phyloP scores from a whole-genome alignment of 2,329 filamentous ascomycete species.

The Colletotrichum sublineola region DNA sequence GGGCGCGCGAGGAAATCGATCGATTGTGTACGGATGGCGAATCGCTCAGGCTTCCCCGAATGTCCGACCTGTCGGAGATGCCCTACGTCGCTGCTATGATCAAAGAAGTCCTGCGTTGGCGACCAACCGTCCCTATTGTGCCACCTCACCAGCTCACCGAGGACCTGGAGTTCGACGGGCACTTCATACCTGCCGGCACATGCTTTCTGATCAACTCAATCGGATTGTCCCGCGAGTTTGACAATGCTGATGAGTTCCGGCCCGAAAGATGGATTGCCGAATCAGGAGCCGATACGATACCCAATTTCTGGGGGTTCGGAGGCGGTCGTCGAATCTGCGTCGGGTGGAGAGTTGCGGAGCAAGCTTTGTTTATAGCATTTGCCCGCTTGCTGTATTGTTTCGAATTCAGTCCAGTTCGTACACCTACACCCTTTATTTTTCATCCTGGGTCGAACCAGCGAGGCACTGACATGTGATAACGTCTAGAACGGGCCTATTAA shows the following conservation, averaged over 20 bases:
- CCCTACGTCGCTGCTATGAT: constrained; percentile 56
- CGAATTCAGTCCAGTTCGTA: constrained; percentile 35
- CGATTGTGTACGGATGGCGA: constrained; percentile 52
- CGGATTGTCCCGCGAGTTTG: constrained; percentile 51
- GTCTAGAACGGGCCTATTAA: constrained; percentile 38
- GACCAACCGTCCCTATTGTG: constrained; percentile 55
- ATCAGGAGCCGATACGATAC: constrained; percentile 52
- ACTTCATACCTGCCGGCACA: constrained; percentile 58
- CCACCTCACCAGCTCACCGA: constrained; percentile 43
- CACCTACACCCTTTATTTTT: background rate
- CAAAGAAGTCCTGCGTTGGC: constrained; percentile 62
- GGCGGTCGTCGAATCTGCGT: constrained; percentile 46
- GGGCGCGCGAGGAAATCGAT: constrained; percentile 59
- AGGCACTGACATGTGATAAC: background rate
- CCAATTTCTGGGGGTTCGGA: constrained; percentile 47
- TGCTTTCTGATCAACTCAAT: constrained; percentile 56
- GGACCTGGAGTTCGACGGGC: constrained; percentile 57
- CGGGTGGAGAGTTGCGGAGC: constrained; percentile 46
- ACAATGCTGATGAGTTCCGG: background rate
- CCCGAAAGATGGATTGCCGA: constrained; percentile 47
- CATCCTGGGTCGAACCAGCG: background rate
- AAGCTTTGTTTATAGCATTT: constrained; percentile 46
- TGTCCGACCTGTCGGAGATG: constrained; percentile 57
- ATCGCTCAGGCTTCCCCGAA: constrained; percentile 45
- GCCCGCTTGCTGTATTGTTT: constrained; percentile 45